These are phyloP conservation scores for Cryphonectria radicalis DNA, from an alignment of 2,329 filamentous ascomycete genomes.

Conservation along the genomic window DNA sequence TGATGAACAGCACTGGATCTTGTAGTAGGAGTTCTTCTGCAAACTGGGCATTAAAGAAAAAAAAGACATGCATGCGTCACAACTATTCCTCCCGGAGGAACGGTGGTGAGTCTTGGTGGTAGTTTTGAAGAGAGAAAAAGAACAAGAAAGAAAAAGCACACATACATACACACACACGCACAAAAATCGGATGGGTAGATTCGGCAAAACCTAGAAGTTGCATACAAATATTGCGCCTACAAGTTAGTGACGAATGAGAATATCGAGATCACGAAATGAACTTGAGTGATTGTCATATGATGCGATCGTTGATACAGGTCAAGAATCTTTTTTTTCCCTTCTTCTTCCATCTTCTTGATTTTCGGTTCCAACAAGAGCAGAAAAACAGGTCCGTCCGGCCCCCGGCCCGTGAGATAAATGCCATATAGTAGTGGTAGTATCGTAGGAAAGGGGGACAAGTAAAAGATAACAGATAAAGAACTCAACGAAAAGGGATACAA, in stretches of 20 bases:
- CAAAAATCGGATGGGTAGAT: background rate
- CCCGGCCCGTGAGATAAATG: background rate
- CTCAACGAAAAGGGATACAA: background rate
- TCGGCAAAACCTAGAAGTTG: background rate
- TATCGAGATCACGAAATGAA: background rate
- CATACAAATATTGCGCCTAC: background rate
- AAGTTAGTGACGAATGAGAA: constrained; percentile 7
- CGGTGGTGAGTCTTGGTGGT: background rate
- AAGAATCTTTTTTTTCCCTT: background rate
- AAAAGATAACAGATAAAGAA: background rate
- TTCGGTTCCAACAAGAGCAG: background rate
- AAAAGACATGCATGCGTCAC: background rate
- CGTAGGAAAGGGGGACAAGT: background rate
- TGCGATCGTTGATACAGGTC: background rate
- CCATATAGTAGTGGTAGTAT: background rate
- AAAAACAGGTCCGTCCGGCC: background rate
- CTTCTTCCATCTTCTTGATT: background rate
- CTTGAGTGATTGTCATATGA: background rate
- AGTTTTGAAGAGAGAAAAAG: background rate
- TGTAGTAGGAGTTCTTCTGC: background rate
- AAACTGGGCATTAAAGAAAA: background rate
- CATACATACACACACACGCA: background rate
- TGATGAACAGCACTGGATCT: background rate
- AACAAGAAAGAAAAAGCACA: too few species aligned
- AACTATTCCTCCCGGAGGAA: background rate